These are phyloP conservation scores for Penicillium lividum DNA, from an alignment of 495 filamentous ascomycete genomes.

Conservation along the genomic window DNA sequence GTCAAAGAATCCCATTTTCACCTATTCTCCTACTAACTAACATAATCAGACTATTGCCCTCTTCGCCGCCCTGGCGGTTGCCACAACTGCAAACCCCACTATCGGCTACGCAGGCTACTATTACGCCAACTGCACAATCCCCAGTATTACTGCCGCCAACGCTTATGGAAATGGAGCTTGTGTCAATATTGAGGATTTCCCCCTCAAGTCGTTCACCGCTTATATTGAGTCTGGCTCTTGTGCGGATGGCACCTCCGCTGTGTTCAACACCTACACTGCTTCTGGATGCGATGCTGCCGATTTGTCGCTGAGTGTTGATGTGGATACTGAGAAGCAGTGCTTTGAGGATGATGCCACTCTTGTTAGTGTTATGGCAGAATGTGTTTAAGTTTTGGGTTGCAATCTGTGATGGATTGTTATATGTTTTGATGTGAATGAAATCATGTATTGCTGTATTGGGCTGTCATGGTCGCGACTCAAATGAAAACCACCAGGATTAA, in stretches of 20 bases:
- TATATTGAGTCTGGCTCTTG: constrained; percentile 21
- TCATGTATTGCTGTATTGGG: too few relatives aligned
- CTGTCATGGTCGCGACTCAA: not conserved
- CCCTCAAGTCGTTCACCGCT: constrained; percentile 25
- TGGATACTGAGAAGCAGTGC: constrained; percentile 20
- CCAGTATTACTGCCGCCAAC: constrained; percentile 16
- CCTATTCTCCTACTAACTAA: not conserved
- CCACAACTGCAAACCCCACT: constrained; percentile 14
- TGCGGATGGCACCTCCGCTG: constrained; percentile 19
- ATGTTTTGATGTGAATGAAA: too few relatives aligned
- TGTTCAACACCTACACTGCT: constrained; percentile 22
- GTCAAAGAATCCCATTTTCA: not conserved
- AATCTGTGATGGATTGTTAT: constrained; percentile 33
- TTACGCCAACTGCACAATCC: constrained; percentile 11
- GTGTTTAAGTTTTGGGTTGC: constrained; percentile 42
- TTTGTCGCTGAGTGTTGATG: constrained; percentile 14
- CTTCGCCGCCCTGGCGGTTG: constrained; percentile 11
- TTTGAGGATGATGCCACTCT: constrained; percentile 22
- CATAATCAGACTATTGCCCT: constrained; percentile 7
- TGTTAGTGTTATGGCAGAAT: constrained; percentile 41
- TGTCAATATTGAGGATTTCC: constrained; percentile 25
- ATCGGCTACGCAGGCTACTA: constrained; percentile 22
- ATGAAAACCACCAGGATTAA: too few relatives aligned
- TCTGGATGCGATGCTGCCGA: constrained; percentile 16
- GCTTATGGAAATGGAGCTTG: constrained; percentile 19